Percentiles rank a stretch among this genome's conserved stretches.
These are phyloP conservation scores for Sclerotinia nivalis DNA, from an alignment of 2,329 filamentous ascomycete genomes.

Conservation along the genomic window DNA sequence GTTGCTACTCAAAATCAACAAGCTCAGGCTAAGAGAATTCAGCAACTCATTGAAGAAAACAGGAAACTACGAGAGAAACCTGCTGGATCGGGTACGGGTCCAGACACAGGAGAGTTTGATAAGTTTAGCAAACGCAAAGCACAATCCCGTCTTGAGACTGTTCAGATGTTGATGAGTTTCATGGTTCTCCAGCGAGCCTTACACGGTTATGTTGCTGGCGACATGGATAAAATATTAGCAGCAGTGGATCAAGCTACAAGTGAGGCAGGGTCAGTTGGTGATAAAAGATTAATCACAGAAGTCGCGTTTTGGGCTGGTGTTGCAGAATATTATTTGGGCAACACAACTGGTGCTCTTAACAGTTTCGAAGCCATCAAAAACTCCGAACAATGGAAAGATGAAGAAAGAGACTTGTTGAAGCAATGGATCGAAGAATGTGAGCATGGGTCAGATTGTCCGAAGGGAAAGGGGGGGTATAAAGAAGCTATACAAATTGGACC, in stretches of 20 bases:
- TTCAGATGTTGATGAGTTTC: neutral
- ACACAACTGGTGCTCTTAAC: neutral
- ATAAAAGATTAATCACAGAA: neutral
- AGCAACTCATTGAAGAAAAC: neutral
- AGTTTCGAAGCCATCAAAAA: neutral
- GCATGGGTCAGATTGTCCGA: neutral
- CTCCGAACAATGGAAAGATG: neutral
- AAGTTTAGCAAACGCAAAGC: neutral
- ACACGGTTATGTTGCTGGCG: neutral
- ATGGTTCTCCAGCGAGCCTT: slow-evolving; percentile 14
- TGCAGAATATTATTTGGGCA: neutral
- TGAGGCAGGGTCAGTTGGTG: neutral
- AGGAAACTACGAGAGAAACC: neutral
- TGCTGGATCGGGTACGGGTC: rapidly evolving
- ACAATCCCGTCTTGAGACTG: neutral
- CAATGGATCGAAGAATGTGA: neutral
- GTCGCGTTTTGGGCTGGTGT: neutral
- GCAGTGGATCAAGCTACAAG: neutral
- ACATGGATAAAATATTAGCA: neutral
- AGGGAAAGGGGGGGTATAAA: neutral
- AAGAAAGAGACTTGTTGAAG: neutral
- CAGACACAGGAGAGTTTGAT: no score
- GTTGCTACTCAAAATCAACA: neutral
- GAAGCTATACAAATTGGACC: neutral
- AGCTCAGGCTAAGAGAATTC: neutral